A percentile compares a stretch with the other conserved stretches of the same genome.
These are phyloP conservation scores for Vaccinium macrocarpon DNA, from an alignment of 148 eudicot species.

Conservation along the genomic window DNA sequence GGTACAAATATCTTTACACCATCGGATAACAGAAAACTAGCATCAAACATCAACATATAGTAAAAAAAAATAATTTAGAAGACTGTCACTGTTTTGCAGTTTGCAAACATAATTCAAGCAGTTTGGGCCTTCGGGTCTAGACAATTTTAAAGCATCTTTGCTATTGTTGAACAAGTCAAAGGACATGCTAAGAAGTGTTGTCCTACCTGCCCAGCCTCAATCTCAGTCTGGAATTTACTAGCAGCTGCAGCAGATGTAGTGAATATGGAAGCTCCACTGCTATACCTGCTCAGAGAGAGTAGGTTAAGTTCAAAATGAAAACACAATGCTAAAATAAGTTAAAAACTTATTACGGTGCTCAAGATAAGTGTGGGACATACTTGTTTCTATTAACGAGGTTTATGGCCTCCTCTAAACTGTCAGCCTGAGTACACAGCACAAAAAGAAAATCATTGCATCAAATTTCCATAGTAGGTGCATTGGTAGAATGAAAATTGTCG, in stretches of 20 bases:
- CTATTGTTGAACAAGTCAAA: not conserved
- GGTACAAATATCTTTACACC: not conserved
- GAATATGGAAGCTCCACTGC: slow-evolving; percentile 64
- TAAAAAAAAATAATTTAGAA: not conserved
- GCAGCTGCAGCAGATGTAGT: slow-evolving; percentile 60
- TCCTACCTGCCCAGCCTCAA: slow-evolving; percentile 62
- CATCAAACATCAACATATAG: not conserved
- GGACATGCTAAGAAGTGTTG: not conserved
- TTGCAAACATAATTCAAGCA: not conserved
- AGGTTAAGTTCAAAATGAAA: slow-evolving; percentile 8
- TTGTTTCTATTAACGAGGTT: slow-evolving; percentile 51
- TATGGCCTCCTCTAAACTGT: slow-evolving; percentile 65
- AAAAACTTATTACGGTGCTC: not conserved
- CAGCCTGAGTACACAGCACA: slow-evolving; percentile 36
- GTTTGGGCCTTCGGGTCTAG: not conserved
- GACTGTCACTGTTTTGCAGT: not conserved
- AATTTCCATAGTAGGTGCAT: not conserved
- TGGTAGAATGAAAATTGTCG: not conserved
- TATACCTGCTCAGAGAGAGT: slow-evolving; percentile 36
- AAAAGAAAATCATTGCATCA: not conserved
- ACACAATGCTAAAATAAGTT: not conserved
- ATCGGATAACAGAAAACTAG: not conserved
- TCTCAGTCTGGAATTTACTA: slow-evolving; percentile 53
- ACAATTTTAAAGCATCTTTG: not conserved
- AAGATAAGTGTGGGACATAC: slow-evolving; percentile 24